Evolutionary conservation across 2,329 filamentous ascomycete genomes (phyloP).

Genomic region (Ascochyta viciae-villosae): DNA sequence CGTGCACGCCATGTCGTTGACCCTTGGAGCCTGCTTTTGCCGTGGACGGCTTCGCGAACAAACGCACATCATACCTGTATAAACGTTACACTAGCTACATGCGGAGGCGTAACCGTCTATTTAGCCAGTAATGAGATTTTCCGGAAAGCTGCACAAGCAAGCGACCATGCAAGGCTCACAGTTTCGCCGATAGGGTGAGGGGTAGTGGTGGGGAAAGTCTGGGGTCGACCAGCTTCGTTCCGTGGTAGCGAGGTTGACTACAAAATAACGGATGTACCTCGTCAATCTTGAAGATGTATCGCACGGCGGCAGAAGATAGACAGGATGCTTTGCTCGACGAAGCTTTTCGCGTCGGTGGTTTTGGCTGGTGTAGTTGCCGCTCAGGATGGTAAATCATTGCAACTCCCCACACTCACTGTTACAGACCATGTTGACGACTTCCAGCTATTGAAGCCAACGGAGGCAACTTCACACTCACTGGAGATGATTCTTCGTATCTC

Average conservation of each 20-base stretch:
- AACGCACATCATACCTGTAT: not conserved
- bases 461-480: constrained; percentile 64
- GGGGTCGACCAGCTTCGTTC: not conserved
- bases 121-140: constrained; percentile 10
- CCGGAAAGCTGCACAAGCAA: constrained; percentile 5
- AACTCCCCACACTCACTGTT: not conserved
- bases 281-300: not conserved
- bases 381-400: constrained; percentile 4
- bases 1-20: constrained; percentile 4
- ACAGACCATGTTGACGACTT: not conserved
- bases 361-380: constrained; percentile 5
- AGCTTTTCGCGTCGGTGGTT: not conserved
- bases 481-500: constrained; percentile 65
- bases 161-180: not conserved
- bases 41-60: not conserved
- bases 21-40: constrained; percentile 2
- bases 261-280: constrained; percentile 13
- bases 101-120: constrained; percentile 4
- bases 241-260: constrained; percentile 3
- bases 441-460: constrained; percentile 61
- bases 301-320: not conserved
- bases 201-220: not conserved
- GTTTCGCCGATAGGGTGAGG: not conserved
- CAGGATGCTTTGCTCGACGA: constrained; percentile 5
- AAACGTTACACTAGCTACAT: constrained; percentile 6